These are phyloP conservation scores for Candida wancherniae DNA, from an alignment of 805 yeast genomes.

Conservation along the genomic window DNA sequence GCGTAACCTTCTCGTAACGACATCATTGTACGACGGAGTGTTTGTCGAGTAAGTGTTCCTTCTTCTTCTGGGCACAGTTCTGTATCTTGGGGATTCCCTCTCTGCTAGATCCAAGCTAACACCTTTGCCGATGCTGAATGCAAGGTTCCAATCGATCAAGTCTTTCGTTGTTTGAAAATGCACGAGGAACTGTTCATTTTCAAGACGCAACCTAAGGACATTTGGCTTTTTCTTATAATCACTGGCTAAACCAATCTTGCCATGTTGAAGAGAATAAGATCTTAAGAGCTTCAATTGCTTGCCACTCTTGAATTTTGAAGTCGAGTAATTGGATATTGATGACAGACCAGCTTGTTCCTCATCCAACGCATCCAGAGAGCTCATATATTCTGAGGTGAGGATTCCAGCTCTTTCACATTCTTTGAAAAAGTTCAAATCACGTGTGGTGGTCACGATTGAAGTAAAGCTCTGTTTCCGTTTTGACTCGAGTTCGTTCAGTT, in stretches of 20 bases:
- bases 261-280: conserved; percentile 78
- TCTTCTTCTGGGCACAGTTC: conserved; percentile 78
- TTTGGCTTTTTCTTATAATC: conserved; percentile 72
- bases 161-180: conserved; percentile 59
- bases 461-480: neutral
- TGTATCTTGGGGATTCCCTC: conserved; percentile 68
- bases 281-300: conserved; percentile 32
- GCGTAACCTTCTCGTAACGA: conserved; percentile 8
- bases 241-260: conserved; percentile 76
- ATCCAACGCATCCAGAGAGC: conserved; percentile 1
- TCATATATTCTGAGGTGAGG: conserved; percentile 1
- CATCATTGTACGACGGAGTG: conserved; percentile 6
- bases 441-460: conserved; percentile 11
- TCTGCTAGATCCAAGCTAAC: conserved; percentile 70
- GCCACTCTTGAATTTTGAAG: conserved; percentile 1
- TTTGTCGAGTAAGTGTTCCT: conserved; percentile 32
- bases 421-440: conserved; percentile 8
- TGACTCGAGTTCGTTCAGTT: neutral
- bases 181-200: conserved; percentile 74
- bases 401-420: conserved; percentile 8
- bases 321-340: no score
- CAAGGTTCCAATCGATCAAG: conserved; percentile 75
- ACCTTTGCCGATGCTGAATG: conserved; percentile 69
- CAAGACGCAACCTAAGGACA: conserved; percentile 72
- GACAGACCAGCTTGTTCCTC: no score